Evolutionary conservation across 305 asterid species (phyloP), one percentile per base, ranked within the genome.

Genomic region (Petunia hybrid): DNA sequence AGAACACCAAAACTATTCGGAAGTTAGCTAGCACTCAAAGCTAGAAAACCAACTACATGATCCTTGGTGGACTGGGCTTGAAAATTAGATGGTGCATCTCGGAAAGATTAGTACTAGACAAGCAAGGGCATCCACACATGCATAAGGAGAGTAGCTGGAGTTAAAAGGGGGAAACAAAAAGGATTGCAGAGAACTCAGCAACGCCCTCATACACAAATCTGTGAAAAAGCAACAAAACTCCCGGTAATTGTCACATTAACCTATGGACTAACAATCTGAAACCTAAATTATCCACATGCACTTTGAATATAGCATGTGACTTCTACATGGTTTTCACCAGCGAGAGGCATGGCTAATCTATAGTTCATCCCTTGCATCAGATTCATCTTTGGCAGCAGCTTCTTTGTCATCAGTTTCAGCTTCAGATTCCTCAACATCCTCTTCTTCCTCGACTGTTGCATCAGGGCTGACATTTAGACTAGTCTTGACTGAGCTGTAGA

Each of bases 371-470:
- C 88, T 91, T 83, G 87, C 82, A 14, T 76, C 85, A 53, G 65
- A 78, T 39, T 65, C 77, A 69, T 86, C 87, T 61, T 82, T 70
- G 43, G 91, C 82, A 42, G 84, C 87, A 1, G 88, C 57, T 78
- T 91, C 97, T 41, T 82, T 83, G 0, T 84, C 48, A 46, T 74
- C 81, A 42, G 87, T 45, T 86, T 90, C 97, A 36, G 66, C 59
- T 87, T 86, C 97, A 6, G 78, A 35, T 41, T 46, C 81, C 76
- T 89, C 95, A 80, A 88, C 94, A 0, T 68, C 90, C 0, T 93
- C 98, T 1, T 93, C 98, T 85, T 93, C 98, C 84, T 93, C 98
- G 1, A 91, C 91, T 4, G 84, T 22, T 6, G 90, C 91, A 80
- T 89, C 92, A 0, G 94, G 93, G 46, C 89, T 90, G 81, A 93